phyloP scores from a whole-genome alignment of 345 rosid genomes.

The Eucalyptus victrix region DNA sequence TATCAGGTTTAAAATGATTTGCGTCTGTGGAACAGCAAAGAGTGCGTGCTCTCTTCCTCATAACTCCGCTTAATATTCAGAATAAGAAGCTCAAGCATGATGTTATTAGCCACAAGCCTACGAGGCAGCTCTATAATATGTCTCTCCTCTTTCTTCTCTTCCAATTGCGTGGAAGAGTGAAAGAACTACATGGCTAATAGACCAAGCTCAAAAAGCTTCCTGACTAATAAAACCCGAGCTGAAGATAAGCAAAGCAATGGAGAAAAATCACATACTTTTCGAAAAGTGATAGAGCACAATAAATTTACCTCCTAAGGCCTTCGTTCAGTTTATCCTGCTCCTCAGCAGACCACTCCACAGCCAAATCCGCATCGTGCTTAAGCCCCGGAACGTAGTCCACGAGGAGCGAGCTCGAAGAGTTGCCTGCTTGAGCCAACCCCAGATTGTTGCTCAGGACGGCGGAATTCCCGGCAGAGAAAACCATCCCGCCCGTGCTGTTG shows the following conservation, averaged over 20 bases:
- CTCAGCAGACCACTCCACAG: constrained; percentile 76
- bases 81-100: neutral
- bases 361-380: constrained; percentile 47
- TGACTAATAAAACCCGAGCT: neutral
- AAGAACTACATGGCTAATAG: neutral
- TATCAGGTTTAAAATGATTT: neutral
- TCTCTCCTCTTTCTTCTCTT: neutral
- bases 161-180: neutral
- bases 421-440: constrained; percentile 19
- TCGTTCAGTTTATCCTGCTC: constrained; percentile 69
- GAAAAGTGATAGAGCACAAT: neutral
- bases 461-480: constrained; percentile 25
- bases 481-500: constrained; percentile 2
- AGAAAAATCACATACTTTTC: neutral
- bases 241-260: neutral
- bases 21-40: neutral
- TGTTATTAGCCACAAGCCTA: neutral
- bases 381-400: constrained; percentile 49
- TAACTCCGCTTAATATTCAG: neutral
- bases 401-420: constrained; percentile 33
- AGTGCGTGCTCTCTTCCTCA: neutral
- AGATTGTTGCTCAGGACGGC: constrained; percentile 14
- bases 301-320: constrained; percentile 19
- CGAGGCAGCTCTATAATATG: neutral
- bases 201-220: neutral